Conservation (phyloP, 2,329 filamentous ascomycete species). For the Thermomyces lanuginosus region DNA sequence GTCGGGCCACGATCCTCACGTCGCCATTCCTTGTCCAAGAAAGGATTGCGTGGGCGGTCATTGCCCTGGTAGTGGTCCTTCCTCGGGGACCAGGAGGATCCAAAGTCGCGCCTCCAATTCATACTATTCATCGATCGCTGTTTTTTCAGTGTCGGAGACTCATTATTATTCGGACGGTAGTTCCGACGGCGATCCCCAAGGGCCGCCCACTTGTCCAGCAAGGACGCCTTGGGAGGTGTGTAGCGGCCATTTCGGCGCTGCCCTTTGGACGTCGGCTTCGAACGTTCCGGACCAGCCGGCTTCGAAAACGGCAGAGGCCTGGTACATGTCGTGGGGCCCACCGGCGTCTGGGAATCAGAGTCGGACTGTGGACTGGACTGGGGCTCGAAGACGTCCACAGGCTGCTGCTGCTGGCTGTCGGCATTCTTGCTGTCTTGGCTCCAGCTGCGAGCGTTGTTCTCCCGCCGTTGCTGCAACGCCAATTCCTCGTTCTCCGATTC, state of each 20-base stretch:
- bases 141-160: constrained; percentile 31
- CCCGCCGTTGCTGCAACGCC: constrained; percentile 41
- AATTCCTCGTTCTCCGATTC: constrained; percentile 50
- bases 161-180: constrained; percentile 38
- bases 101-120: constrained; percentile 29
- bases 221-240: constrained; percentile 38
- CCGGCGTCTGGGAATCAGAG: constrained; percentile 25
- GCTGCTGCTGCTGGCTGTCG: constrained; percentile 31
- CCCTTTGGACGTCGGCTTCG: constrained; percentile 22
- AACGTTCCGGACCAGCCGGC: constrained; percentile 55
- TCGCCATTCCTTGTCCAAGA: constrained; percentile 34
- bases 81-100: constrained; percentile 20
- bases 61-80: constrained; percentile 17
- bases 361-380: constrained; percentile 37
- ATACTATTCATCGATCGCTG: constrained; percentile 28
- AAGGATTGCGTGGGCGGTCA: constrained; percentile 22
- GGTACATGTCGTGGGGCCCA: constrained; percentile 8
- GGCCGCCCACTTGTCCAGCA: constrained; percentile 72
- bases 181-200: constrained; percentile 71
- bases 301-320: constrained; percentile 45
- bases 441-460: constrained; percentile 59
- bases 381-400: constrained; percentile 37
- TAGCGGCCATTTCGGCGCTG: constrained; percentile 34
- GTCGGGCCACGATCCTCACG: constrained; percentile 10
- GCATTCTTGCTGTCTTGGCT: constrained; percentile 54